Conservation (phyloP, 768 basidiomycete genomes). For the Suillus lakei region DNA sequence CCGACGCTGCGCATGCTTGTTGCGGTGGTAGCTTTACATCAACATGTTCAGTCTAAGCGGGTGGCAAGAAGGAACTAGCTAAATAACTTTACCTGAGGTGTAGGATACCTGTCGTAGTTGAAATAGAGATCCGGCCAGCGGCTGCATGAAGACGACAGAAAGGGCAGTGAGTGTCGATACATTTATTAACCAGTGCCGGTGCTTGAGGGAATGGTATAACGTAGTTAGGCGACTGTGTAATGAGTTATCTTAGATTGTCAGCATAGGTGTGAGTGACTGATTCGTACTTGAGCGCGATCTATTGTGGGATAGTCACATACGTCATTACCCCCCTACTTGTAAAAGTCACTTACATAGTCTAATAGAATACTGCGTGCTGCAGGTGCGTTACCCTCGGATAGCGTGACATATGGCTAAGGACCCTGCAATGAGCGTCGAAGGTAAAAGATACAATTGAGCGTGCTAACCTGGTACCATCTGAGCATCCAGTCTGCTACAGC, state of each 20-base stretch:
- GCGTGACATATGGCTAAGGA: constrained; percentile 61
- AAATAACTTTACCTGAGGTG: constrained; percentile 20
- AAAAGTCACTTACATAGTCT: constrained; percentile 59
- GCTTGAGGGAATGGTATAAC: constrained; percentile 50
- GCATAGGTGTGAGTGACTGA: background rate
- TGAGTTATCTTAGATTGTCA: constrained; percentile 11
- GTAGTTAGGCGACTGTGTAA: constrained; percentile 45
- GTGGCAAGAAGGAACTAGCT: constrained; percentile 46
- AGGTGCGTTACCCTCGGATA: constrained; percentile 54
- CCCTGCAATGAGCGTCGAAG: background rate
- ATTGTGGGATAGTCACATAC: background rate
- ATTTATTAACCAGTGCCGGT: constrained; percentile 59
- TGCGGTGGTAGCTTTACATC: constrained; percentile 40
- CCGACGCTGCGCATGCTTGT: constrained; percentile 48
- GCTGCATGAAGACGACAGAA: constrained; percentile 55
- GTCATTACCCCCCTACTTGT: background rate
- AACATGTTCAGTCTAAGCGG: constrained; percentile 33
- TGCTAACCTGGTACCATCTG: constrained; percentile 59
- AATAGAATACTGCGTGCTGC: constrained; percentile 67
- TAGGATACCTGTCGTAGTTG: constrained; percentile 27
- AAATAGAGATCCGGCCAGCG: constrained; percentile 52
- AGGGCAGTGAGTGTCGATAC: constrained; percentile 56
- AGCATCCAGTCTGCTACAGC: constrained; percentile 57
- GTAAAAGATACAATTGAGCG: background rate
- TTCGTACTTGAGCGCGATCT: constrained; percentile 51